Conservation (phyloP, 345 rosid species). For the Anastatica hierochuntica region DNA sequence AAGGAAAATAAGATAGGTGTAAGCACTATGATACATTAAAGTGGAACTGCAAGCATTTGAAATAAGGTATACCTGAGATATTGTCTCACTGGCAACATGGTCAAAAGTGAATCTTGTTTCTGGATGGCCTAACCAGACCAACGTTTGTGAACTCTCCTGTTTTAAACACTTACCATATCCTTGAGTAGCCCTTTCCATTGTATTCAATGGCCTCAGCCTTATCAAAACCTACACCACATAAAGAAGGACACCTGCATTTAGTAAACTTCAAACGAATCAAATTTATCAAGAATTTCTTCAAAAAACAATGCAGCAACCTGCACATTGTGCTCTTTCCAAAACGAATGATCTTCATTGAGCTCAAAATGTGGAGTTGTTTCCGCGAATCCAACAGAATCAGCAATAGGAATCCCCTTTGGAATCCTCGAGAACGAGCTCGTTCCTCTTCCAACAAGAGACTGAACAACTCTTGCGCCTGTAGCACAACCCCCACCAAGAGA, state of each 20-base stretch:
- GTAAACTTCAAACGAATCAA: neutral
- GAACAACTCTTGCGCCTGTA: slow-evolving; percentile 28
- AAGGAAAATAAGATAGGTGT: neutral
- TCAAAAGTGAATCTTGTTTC: slow-evolving; percentile 95
- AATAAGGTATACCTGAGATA: slow-evolving; percentile 55
- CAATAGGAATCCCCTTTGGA: slow-evolving; percentile 37
- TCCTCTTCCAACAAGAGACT: slow-evolving; percentile 39
- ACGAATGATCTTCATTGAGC: slow-evolving; percentile 63
- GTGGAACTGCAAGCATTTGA: neutral
- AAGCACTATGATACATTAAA: neutral
- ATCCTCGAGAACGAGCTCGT: slow-evolving; percentile 35
- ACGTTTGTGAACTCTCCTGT: slow-evolving; percentile 69
- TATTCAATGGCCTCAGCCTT: slow-evolving; percentile 63
- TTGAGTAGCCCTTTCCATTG: slow-evolving; percentile 55
- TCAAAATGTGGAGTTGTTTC: slow-evolving; percentile 54
- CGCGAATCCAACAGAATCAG: slow-evolving; percentile 28
- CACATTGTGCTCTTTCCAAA: slow-evolving; percentile 83
- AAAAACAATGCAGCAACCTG: slow-evolving; percentile 42
- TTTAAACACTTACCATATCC: slow-evolving; percentile 59
- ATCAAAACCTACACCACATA: slow-evolving; percentile 58
- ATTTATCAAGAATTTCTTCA: neutral
- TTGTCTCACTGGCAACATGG: slow-evolving; percentile 65
- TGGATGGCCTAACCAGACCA: slow-evolving; percentile 80
- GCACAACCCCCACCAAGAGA: slow-evolving; percentile 44
- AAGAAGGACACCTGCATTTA: neutral